A percentile compares a stretch with the other conserved stretches of the same genome.
Conservation (phyloP, 2,329 filamentous ascomycete species). For the Beauveria varroae region DNA sequence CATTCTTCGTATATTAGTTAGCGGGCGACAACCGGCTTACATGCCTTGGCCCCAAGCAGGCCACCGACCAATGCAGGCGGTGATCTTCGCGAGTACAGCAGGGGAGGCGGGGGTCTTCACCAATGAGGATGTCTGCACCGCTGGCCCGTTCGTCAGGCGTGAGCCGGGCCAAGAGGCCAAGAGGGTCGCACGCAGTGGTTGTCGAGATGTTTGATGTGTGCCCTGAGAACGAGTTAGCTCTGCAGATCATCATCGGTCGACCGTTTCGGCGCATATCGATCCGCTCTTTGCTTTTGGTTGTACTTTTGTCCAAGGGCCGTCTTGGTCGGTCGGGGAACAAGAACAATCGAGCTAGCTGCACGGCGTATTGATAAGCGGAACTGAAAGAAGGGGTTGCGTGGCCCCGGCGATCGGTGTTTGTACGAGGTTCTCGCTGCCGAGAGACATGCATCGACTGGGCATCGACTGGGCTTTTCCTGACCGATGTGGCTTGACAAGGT, state of each 20-base stretch:
- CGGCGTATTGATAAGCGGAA: background rate
- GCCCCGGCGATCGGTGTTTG: background rate
- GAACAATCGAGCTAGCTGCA: background rate
- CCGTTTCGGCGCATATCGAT: background rate
- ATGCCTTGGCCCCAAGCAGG: background rate
- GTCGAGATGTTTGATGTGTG: background rate
- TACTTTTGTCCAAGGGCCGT: background rate
- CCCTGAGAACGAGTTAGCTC: background rate
- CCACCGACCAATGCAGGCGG: background rate
- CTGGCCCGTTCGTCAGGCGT: background rate
- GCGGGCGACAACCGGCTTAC: constrained; percentile 11
- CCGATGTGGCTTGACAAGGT: constrained; percentile 9
- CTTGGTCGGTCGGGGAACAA: background rate
- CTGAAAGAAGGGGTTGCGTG: background rate
- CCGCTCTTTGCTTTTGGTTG: background rate
- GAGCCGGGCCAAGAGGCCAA: background rate
- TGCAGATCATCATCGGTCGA: background rate
- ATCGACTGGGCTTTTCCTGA: background rate
- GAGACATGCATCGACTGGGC: background rate
- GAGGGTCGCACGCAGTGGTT: background rate
- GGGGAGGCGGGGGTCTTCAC: background rate
- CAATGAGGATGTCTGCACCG: background rate
- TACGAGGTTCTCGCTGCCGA: constrained; percentile 1
- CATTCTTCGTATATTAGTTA: constrained; percentile 6
- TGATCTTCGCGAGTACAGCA: background rate